These are phyloP conservation scores for Quercus variabilis DNA, from an alignment of 306 rosid species.

Conservation along the genomic window DNA sequence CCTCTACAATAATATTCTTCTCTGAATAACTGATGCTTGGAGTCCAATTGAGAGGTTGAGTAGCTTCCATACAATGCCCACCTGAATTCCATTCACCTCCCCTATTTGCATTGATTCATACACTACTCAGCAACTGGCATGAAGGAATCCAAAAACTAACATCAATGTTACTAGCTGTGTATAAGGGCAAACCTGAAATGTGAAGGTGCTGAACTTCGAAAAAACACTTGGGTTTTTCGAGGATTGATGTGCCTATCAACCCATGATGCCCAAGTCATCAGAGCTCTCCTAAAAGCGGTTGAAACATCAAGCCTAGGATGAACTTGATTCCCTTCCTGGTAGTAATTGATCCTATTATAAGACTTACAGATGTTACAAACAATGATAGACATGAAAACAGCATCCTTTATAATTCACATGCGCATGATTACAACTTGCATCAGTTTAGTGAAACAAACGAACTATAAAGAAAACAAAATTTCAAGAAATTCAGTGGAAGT, in stretches of 20 bases:
- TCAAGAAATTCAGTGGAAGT: background rate
- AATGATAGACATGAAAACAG: background rate
- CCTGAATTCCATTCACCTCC: slow-evolving; percentile 95
- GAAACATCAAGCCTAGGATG: slow-evolving; percentile 71
- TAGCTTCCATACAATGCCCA: slow-evolving; percentile 78
- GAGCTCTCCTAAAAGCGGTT: slow-evolving; percentile 67
- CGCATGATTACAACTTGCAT: background rate
- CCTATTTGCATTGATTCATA: slow-evolving; percentile 36
- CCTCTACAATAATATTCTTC: slow-evolving; percentile 55
- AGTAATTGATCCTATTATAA: slow-evolving; percentile 67
- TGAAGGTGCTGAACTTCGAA: slow-evolving; percentile 84
- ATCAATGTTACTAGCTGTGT: background rate
- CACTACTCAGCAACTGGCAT: slow-evolving; percentile 3
- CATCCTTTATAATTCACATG: slow-evolving; percentile 3
- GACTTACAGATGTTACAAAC: slow-evolving; percentile 23
- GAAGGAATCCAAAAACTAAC: background rate
- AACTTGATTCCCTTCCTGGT: slow-evolving; percentile 78
- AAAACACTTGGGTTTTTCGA: slow-evolving; percentile 67
- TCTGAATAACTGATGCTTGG: slow-evolving; percentile 30
- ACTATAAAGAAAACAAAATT: background rate
- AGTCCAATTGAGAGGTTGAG: slow-evolving; percentile 51
- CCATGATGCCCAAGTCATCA: slow-evolving; percentile 85
- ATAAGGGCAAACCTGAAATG: slow-evolving; percentile 79
- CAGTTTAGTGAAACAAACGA: background rate
- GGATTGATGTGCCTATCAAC: slow-evolving; percentile 63